A percentile compares a stretch with the other conserved stretches of the same genome.
Evolutionary conservation across 129 eudicot genomes (phyloP).

Genomic region (Artemisia tridentata): DNA sequence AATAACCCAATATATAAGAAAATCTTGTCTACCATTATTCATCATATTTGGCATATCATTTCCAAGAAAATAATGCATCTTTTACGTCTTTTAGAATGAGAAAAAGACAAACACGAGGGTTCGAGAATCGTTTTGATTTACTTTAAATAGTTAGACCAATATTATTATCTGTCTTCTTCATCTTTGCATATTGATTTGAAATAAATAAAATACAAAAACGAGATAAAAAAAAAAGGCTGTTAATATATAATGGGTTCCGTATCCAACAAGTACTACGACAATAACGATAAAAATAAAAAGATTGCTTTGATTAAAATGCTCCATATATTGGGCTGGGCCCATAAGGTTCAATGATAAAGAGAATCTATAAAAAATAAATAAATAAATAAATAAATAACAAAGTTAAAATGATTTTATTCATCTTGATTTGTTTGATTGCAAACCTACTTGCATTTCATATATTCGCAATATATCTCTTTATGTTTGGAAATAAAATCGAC

Average conservation of each 20-base stretch:
- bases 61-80: background rate
- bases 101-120: background rate
- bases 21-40: too few species aligned
- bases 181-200: background rate
- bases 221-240: background rate
- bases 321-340: background rate
- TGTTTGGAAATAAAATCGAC: too few species aligned
- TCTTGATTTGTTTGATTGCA: too few species aligned
- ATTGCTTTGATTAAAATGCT: slow-evolving; percentile 9
- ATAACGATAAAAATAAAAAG: background rate
- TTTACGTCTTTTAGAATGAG: background rate
- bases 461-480: too few species aligned
- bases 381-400: too few species aligned
- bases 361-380: background rate
- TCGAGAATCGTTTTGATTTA: background rate
- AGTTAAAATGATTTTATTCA: too few species aligned
- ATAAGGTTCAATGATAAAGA: background rate
- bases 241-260: slow-evolving; percentile 21
- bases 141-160: background rate
- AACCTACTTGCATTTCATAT: too few species aligned
- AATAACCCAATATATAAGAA: too few species aligned
- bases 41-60: background rate
- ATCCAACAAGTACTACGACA: slow-evolving; percentile 11
- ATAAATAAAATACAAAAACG: background rate
- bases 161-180: background rate